Evolutionary conservation across 73 alveolate genomes (phyloP), one percentile per base, ranked within the genome.

Genomic region (Paramecium bursaria): DNA sequence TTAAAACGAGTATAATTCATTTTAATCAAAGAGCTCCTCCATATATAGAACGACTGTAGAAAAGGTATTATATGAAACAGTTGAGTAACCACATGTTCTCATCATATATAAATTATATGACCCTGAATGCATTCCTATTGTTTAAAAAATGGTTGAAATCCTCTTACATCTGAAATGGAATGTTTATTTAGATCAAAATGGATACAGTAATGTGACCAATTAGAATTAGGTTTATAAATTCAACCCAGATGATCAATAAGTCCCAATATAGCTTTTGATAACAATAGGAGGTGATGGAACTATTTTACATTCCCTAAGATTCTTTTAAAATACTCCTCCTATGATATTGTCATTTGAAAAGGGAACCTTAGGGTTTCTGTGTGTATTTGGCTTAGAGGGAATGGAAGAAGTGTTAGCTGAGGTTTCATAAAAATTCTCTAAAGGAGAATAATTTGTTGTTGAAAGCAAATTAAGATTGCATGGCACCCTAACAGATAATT

Each of bases 341-440:
- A 80, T 82, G 3, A 79, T 79, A 21, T 50, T 79, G 25, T 57
- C 89, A 9, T 53, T 79, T 23, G 51, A 61, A 21, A 73, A 73
- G 2, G 89, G 89, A 0, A 79, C 89, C 4, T 50, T 79, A n/a
- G 89, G 89, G 9, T 79, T 79, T 60, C 51, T 79, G 89, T 79
- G 89, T 54, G 48, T 79, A 9, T 79, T 53, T 79, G 53, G 50
- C 26, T 50, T 79, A 15, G 35, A 27, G 13, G 73, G 54, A 30
- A 55, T 48, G 42, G 55, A 79, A 11, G 22, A 39, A 1, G 25
- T 39, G 3, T 27, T 79, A n/a, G 27, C 46, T 14, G 4, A 79
- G 21, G 19, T 49, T 7, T 31, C 54, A 21, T 23, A 39, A 7
- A 61, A 48, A 23, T 53, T 79, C 26, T 33, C 47, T 5, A 44